These are phyloP conservation scores for Panaeolus cyanescens DNA, from an alignment of 768 basidiomycete species.

Conservation along the genomic window DNA sequence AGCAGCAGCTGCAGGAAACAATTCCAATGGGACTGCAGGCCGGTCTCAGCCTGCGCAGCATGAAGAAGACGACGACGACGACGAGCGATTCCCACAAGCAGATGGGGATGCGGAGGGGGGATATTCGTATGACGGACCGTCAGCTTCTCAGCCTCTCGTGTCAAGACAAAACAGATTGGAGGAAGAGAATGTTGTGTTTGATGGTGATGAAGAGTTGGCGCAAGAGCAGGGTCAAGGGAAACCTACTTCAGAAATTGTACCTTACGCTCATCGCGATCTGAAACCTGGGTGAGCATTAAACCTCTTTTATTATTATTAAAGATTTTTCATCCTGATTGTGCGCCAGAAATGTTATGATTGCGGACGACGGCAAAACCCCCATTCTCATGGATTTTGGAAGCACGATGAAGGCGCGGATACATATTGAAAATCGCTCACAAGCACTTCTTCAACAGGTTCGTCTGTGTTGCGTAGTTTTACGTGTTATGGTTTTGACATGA, in stretches of 20 bases:
- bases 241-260: conserved; percentile 61
- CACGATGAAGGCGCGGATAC: conserved; percentile 81
- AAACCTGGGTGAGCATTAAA: conserved; percentile 81
- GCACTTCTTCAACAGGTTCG: conserved; percentile 86
- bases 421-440: conserved; percentile 79
- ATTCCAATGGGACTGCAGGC: conserved; percentile 9
- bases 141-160: conserved; percentile 60
- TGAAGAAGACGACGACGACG: conserved; percentile 59
- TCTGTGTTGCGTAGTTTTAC: not conserved
- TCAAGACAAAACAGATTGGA: conserved; percentile 47
- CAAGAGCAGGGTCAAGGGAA: conserved; percentile 41
- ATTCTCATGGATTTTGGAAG: conserved; percentile 99
- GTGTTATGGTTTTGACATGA: not conserved
- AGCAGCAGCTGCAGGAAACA: conserved; percentile 12
- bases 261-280: conserved; percentile 95
- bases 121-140: conserved; percentile 62
- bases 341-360: conserved; percentile 91
- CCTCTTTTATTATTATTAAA: not conserved
- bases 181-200: conserved; percentile 69
- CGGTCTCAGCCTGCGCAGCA: conserved; percentile 8
- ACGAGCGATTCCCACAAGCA: conserved; percentile 73
- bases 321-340: not conserved
- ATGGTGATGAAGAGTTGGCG: conserved; percentile 74
- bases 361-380: conserved; percentile 84
- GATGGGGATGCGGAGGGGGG: conserved; percentile 76